These are phyloP conservation scores for Phytophthora citrophthora DNA, from an alignment of 352 stramenopile genomes.

Conservation along the genomic window DNA sequence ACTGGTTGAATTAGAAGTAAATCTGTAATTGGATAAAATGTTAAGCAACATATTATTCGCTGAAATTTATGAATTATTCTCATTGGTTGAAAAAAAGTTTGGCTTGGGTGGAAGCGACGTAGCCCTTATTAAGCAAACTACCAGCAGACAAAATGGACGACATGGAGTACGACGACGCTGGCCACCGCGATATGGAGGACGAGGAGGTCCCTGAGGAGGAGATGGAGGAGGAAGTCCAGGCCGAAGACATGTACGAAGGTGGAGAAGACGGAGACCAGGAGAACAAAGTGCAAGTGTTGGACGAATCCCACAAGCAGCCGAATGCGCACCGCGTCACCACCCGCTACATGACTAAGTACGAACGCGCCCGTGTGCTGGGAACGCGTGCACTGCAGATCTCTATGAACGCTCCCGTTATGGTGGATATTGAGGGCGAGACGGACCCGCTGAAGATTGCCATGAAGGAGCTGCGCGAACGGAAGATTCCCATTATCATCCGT, in stretches of 20 bases:
- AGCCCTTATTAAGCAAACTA: background rate
- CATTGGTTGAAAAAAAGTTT: conserved; percentile 25
- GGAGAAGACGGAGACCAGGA: conserved; percentile 64
- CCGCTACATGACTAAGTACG: conserved; percentile 99
- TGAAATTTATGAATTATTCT: conserved; percentile 7
- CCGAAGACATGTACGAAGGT: conserved; percentile 77
- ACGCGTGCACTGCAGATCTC: conserved; percentile 99
- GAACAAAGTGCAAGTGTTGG: conserved; percentile 75
- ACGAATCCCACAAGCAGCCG: conserved; percentile 87
- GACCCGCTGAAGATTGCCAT: conserved; percentile 99
- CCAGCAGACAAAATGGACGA: conserved; percentile 66
- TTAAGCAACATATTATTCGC: conserved; percentile 8
- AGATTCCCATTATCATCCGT: conserved; percentile 99
- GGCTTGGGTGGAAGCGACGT: conserved; percentile 34
- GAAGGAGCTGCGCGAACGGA: conserved; percentile 99
- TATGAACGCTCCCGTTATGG: conserved; percentile 97
- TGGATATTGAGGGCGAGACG: conserved; percentile 97
- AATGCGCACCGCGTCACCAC: conserved; percentile 96
- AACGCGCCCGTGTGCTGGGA: conserved; percentile 97
- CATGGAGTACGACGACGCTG: conserved; percentile 86
- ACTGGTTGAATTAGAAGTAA: conserved; percentile 15
- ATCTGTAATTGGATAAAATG: background rate
- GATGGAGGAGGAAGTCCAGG: conserved; percentile 73
- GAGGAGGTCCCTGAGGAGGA: conserved; percentile 83
- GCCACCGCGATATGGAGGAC: conserved; percentile 81